Evolutionary conservation across 805 yeast genomes (phyloP).

Genomic region (Cyberlindnera suaveolens): DNA sequence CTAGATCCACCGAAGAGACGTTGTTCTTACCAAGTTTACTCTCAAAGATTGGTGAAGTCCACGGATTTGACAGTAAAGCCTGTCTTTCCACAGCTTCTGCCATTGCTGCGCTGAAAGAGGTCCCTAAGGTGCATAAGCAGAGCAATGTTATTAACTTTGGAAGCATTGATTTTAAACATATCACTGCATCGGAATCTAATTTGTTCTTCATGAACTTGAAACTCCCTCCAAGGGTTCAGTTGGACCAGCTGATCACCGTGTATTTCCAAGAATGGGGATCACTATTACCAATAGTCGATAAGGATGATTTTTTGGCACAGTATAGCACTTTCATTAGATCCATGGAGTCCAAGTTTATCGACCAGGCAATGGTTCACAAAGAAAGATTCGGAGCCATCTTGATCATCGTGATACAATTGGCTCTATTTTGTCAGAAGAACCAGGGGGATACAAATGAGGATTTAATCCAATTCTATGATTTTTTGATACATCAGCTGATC

Average conservation of each 20-base stretch:
- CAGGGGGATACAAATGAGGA: constrained; percentile 9
- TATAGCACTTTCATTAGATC: constrained; percentile 44
- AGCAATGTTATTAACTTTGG: constrained; percentile 25
- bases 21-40: constrained; percentile 66
- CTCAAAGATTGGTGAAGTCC: constrained; percentile 61
- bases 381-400: constrained; percentile 53
- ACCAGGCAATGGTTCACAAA: constrained; percentile 33
- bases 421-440: constrained; percentile 25
- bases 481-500: constrained; percentile 54
- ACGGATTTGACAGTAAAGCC: constrained; percentile 66
- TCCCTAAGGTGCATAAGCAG: constrained; percentile 20
- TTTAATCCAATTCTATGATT: constrained; percentile 46
- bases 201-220: constrained; percentile 38
- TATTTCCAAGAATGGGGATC: constrained; percentile 79
- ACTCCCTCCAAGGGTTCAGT: constrained; percentile 46
- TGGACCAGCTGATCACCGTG: constrained; percentile 61
- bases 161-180: constrained; percentile 32
- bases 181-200: constrained; percentile 36
- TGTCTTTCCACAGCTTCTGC: constrained; percentile 68
- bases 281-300: constrained; percentile 62
- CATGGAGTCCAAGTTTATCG: constrained; percentile 37
- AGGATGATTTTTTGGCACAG: constrained; percentile 56
- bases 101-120: constrained; percentile 61
- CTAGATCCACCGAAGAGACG: constrained; percentile 75
- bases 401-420: constrained; percentile 43